phyloP scores from a whole-genome alignment of 306 rosid species.

The Vigna nakashimae region DNA sequence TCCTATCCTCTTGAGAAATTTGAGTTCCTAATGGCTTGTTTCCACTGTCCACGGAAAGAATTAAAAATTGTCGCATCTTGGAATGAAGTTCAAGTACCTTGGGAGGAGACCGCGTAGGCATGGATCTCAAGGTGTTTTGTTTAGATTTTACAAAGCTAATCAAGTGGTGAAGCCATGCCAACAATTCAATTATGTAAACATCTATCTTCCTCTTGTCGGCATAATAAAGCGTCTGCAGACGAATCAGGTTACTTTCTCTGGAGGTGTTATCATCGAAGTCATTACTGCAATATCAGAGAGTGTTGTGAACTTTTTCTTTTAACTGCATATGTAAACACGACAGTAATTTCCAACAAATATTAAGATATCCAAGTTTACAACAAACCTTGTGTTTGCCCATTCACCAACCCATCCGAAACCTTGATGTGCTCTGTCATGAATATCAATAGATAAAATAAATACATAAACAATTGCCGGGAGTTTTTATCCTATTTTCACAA shows the following conservation, averaged over 20 bases:
- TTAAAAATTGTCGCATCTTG: slow-evolving; percentile 58
- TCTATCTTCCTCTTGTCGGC: slow-evolving; percentile 82
- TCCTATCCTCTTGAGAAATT: slow-evolving; percentile 62
- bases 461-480: slow-evolving; percentile 14
- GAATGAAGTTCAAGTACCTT: slow-evolving; percentile 65
- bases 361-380: slow-evolving; percentile 15
- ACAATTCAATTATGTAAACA: slow-evolving; percentile 66
- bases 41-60: slow-evolving; percentile 43
- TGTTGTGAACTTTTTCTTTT: not conserved
- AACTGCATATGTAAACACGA: not conserved
- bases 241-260: slow-evolving; percentile 57
- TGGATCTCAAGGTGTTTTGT: slow-evolving; percentile 59
- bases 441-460: slow-evolving; percentile 29
- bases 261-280: slow-evolving; percentile 60
- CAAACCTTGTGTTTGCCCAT: slow-evolving; percentile 94
- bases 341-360: slow-evolving; percentile 7
- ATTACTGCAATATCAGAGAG: slow-evolving; percentile 57
- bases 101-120: slow-evolving; percentile 65
- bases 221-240: slow-evolving; percentile 85
- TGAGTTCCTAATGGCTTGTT: slow-evolving; percentile 45
- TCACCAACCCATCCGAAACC: slow-evolving; percentile 97
- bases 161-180: slow-evolving; percentile 73
- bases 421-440: slow-evolving; percentile 85
- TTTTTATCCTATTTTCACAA: slow-evolving; percentile 8
- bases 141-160: slow-evolving; percentile 64